A percentile compares a stretch with the other conserved stretches of the same genome.
Evolutionary conservation across 768 basidiomycete species (phyloP).

Genomic region (Nevesoporus exiguus): DNA sequence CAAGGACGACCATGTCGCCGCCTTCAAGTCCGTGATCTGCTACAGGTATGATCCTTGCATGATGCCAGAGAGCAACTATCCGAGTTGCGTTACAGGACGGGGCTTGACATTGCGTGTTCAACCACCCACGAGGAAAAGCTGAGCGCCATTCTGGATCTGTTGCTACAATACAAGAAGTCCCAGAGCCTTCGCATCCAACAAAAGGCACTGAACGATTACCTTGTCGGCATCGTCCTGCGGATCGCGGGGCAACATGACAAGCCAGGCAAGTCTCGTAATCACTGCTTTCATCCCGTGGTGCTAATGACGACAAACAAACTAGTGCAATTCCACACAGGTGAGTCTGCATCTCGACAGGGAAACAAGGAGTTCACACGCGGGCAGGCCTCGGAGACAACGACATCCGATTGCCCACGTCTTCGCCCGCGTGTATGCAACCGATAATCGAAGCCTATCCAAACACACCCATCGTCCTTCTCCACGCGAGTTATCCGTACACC

Average conservation of each 20-base stretch:
- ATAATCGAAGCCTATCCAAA: constrained; percentile 61
- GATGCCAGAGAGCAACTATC: neutral
- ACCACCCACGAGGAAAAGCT: constrained; percentile 29
- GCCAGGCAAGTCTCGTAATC: constrained; percentile 47
- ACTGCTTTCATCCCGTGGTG: neutral
- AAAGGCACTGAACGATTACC: constrained; percentile 63
- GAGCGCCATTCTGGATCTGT: constrained; percentile 31
- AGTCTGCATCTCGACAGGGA: neutral
- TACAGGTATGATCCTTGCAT: constrained; percentile 39
- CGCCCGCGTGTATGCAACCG: constrained; percentile 65
- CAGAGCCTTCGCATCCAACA: constrained; percentile 50
- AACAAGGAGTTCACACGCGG: neutral
- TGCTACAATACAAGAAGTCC: constrained; percentile 34
- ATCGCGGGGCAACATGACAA: constrained; percentile 51
- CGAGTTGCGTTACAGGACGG: constrained; percentile 42
- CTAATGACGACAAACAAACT: neutral
- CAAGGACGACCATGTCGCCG: constrained; percentile 48
- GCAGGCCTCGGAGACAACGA: constrained; percentile 69
- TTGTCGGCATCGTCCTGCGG: constrained; percentile 53
- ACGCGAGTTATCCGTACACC: constrained; percentile 75
- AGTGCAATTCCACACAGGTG: constrained; percentile 79
- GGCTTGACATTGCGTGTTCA: constrained; percentile 48
- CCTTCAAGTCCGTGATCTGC: constrained; percentile 74
- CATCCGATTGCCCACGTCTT: constrained; percentile 52
- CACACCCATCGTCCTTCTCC: constrained; percentile 64